Conservation (phyloP, 345 rosid species). For the Cardamine resedifolia region DNA sequence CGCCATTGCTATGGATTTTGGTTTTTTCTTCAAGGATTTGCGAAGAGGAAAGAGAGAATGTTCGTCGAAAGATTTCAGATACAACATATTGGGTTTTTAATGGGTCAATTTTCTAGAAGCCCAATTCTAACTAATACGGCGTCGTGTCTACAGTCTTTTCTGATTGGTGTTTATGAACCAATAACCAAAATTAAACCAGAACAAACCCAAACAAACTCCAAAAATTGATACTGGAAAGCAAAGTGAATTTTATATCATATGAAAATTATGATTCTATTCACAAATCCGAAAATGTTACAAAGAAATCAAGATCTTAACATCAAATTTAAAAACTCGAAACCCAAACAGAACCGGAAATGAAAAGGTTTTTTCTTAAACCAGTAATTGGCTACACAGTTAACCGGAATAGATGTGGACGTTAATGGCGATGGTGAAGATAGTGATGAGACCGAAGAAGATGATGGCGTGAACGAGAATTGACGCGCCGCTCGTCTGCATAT, state of each 20-base stretch:
- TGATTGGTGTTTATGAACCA: not conserved
- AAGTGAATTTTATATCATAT: not conserved
- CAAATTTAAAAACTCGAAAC: not conserved
- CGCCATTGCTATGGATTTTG: conserved; percentile 48
- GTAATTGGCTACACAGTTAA: not conserved
- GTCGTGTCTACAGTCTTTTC: no score
- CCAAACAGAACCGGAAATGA: conserved; percentile 6
- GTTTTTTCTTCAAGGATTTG: conserved; percentile 9
- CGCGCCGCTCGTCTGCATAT: conserved; percentile 57
- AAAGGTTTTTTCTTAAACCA: not conserved
- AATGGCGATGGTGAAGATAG: conserved; percentile 56
- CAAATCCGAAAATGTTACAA: conserved; percentile 10
- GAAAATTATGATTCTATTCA: conserved; percentile 11
- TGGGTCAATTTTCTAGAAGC: not conserved
- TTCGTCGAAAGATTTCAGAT: conserved; percentile 12
- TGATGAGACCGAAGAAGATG: conserved; percentile 54
- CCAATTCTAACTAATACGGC: not conserved
- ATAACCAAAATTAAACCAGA: conserved; percentile 8
- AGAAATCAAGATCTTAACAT: conserved; percentile 24
- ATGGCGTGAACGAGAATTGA: conserved; percentile 52
- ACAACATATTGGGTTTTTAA: conserved; percentile 6
- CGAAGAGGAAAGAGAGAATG: conserved; percentile 12
- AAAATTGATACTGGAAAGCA: not conserved
- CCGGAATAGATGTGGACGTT: conserved; percentile 55
- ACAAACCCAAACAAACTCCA: conserved; percentile 12